These are phyloP conservation scores for Gomphus bonarii DNA, from an alignment of 1,284 basidiomycete species.

Conservation along the genomic window DNA sequence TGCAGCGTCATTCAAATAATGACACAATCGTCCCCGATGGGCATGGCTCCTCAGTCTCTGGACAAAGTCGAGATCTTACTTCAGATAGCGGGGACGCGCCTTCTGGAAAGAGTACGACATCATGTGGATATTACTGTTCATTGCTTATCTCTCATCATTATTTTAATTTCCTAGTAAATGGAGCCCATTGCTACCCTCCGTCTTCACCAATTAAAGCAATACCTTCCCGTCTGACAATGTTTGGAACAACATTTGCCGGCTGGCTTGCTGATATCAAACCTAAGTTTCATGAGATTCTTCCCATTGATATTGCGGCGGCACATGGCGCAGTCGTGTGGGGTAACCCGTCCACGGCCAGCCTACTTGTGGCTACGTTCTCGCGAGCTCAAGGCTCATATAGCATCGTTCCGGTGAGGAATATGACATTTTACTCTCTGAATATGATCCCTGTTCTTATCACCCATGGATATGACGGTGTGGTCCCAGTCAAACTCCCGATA, in stretches of 20 bases:
- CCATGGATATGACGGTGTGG: not conserved
- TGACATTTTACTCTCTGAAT: constrained; percentile 14
- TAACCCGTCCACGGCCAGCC: constrained; percentile 72
- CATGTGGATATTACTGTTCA: not conserved
- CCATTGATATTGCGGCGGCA: constrained; percentile 62
- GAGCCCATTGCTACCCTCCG: not conserved
- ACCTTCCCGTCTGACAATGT: not conserved
- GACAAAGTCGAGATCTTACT: not conserved
- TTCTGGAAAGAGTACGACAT: not conserved
- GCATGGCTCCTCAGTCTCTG: not conserved
- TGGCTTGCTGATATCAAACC: constrained; percentile 59
- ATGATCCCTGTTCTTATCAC: not conserved
- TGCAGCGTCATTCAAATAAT: constrained; percentile 33
- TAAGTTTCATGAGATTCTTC: constrained; percentile 71
- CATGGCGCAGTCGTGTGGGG: constrained; percentile 76
- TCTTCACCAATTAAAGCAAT: not conserved
- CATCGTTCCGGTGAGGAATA: constrained; percentile 46
- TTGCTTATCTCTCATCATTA: not conserved
- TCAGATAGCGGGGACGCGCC: not conserved
- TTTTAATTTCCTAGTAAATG: not conserved
- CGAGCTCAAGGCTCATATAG: constrained; percentile 69
- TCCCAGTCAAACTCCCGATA: constrained; percentile 64
- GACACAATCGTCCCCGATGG: constrained; percentile 15
- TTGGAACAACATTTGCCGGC: constrained; percentile 9
- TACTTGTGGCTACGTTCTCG: constrained; percentile 73